A percentile compares a stretch with the other conserved stretches of the same genome.
These are phyloP conservation scores for Anethum foeniculum DNA, from an alignment of 140 eudicot genomes.

Conservation along the genomic window DNA sequence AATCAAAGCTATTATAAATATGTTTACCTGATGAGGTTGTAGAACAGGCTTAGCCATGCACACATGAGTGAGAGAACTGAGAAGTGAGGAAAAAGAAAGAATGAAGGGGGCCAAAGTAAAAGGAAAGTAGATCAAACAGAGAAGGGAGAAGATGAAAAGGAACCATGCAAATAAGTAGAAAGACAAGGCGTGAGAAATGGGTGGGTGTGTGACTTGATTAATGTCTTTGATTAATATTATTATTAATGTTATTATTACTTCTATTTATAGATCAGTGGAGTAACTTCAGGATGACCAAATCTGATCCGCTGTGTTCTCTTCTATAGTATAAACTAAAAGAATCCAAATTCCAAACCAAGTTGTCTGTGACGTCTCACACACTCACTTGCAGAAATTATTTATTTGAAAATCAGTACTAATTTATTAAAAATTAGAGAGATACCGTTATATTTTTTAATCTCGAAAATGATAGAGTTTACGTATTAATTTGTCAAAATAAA, in stretches of 20 bases:
- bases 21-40: not conserved
- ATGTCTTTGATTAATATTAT: not conserved
- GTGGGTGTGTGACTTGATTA: constrained; percentile 6
- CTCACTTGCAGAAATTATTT: too few species aligned
- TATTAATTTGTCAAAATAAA: too few species aligned
- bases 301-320: not conserved
- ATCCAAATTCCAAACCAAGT: too few species aligned
- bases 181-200: constrained; percentile 4
- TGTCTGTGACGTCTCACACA: too few species aligned
- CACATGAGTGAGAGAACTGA: not conserved
- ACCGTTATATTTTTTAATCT: too few species aligned
- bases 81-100: not conserved
- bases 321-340: not conserved
- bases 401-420: too few species aligned
- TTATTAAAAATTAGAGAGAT: too few species aligned
- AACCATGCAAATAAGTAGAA: constrained; percentile 3
- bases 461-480: too few species aligned
- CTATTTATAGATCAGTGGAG: not conserved
- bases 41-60: not conserved
- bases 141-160: not conserved
- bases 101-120: not conserved
- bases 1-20: not conserved
- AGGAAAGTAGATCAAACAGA: constrained; percentile 1
- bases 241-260: not conserved
- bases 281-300: not conserved